phyloP scores from a whole-genome alignment of 1,284 basidiomycete species.

The Sanguinoderma infundibulare region DNA sequence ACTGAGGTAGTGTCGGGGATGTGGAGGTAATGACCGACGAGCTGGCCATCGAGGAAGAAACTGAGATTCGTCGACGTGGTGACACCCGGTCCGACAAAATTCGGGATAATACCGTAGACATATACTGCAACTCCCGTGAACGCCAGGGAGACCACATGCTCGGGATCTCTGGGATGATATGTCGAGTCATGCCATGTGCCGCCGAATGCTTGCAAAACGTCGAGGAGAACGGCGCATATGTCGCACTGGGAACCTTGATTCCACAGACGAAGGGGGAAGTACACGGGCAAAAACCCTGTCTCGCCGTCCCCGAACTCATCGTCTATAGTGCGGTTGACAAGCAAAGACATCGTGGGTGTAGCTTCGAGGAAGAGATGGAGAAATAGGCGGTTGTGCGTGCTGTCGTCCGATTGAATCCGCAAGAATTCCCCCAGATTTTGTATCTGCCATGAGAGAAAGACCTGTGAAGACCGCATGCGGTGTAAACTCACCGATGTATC shows the following conservation, averaged over 20 bases:
- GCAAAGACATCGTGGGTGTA: no score
- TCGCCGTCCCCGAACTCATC: conserved; percentile 14
- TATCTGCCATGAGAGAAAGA: no score
- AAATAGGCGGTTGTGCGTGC: no score
- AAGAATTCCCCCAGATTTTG: no score
- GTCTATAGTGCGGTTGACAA: conserved; percentile 19
- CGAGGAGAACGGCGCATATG: conserved; percentile 5
- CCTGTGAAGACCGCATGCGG: no score
- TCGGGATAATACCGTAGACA: conserved; percentile 12
- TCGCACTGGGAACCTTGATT: conserved; percentile 3
- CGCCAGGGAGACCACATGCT: background rate
- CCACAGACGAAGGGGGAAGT: conserved; percentile 9
- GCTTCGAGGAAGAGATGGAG: no score
- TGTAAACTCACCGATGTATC: no score
- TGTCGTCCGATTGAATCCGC: no score
- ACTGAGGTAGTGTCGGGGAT: background rate
- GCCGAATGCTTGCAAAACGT: conserved; percentile 1
- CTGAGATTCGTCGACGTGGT: conserved; percentile 2
- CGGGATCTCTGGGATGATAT: background rate
- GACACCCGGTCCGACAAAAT: background rate
- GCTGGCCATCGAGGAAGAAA: conserved; percentile 10
- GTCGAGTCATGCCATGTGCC: conserved; percentile 20
- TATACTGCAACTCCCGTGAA: conserved; percentile 20
- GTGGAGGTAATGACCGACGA: conserved; percentile 5
- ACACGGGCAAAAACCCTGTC: conserved; percentile 4